Evolutionary conservation across 2,329 filamentous ascomycete genomes (phyloP).

Genomic region (Colletotrichum sublineola): DNA sequence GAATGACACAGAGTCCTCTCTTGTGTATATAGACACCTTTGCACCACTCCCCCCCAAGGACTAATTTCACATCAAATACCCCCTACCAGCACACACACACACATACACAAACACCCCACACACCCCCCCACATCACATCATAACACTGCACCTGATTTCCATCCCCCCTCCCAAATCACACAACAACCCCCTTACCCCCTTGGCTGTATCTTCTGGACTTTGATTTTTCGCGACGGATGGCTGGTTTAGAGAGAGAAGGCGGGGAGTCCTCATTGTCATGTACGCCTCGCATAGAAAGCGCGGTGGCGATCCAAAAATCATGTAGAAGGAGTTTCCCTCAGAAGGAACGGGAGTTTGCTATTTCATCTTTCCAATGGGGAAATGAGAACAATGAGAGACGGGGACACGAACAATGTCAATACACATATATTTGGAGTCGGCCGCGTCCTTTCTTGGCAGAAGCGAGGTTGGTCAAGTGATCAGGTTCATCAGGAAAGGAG

Average conservation of each 20-base stretch:
- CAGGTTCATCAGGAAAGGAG: constrained; percentile 23
- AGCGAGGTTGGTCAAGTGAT: constrained; percentile 31
- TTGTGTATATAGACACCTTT: constrained; percentile 44
- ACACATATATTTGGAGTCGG: constrained; percentile 39
- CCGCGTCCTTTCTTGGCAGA: constrained; percentile 32
- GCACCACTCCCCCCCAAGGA: constrained; percentile 36
- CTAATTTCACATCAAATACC: constrained; percentile 43
- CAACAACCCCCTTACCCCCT: constrained; percentile 13
- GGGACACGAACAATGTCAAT: constrained; percentile 37
- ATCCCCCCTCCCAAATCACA: background rate
- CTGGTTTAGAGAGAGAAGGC: constrained; percentile 43
- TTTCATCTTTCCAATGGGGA: constrained; percentile 37
- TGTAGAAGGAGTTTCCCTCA: constrained; percentile 45
- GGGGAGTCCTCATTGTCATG: constrained; percentile 43
- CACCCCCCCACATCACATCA: constrained; percentile 15
- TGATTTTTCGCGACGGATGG: constrained; percentile 41
- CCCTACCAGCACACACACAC: constrained; percentile 37
- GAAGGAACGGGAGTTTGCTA: constrained; percentile 37
- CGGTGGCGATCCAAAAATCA: constrained; percentile 43
- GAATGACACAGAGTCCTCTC: constrained; percentile 36
- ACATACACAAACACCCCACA: too few relatives aligned
- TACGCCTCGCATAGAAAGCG: constrained; percentile 43
- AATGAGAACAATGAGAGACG: constrained; percentile 42
- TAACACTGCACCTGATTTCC: constrained; percentile 37
- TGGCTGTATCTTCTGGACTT: constrained; percentile 44